A percentile compares a stretch with the other conserved stretches of the same genome.
These are phyloP conservation scores for Mycena haematopus DNA, from an alignment of 768 basidiomycete species.

Conservation along the genomic window DNA sequence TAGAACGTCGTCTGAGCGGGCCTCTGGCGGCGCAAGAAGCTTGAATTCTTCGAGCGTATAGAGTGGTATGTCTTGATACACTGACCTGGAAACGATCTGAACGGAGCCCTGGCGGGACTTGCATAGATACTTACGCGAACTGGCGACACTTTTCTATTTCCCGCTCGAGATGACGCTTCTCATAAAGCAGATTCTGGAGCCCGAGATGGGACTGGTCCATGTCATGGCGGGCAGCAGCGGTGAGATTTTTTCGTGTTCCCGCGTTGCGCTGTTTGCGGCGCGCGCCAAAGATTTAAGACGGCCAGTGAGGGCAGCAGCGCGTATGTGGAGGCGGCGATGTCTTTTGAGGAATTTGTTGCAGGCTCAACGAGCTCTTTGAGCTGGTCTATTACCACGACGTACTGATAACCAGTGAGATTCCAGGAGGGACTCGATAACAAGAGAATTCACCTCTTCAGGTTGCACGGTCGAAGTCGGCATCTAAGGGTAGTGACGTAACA, in stretches of 20 bases:
- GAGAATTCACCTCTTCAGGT: conserved; percentile 27
- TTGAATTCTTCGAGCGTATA: conserved; percentile 74
- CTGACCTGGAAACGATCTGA: conserved; percentile 59
- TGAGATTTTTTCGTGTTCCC: conserved; percentile 70
- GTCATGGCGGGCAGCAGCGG: conserved; percentile 79
- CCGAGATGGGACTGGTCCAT: conserved; percentile 92
- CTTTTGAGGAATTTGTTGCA: conserved; percentile 44
- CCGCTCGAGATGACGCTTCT: conserved; percentile 87
- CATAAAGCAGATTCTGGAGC: conserved; percentile 87
- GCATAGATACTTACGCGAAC: conserved; percentile 70
- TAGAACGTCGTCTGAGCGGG: conserved; percentile 64
- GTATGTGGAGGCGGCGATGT: conserved; percentile 62
- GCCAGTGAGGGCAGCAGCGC: conserved; percentile 77
- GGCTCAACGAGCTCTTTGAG: conserved; percentile 69
- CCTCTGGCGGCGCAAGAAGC: conserved; percentile 70
- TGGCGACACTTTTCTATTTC: conserved; percentile 94
- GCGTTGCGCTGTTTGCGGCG: conserved; percentile 71
- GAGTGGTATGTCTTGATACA: conserved; percentile 87
- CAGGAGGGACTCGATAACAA: too few relatives aligned
- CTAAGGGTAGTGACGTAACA: too few relatives aligned
- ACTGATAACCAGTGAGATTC: not conserved
- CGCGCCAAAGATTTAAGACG: conserved; percentile 83
- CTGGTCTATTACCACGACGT: conserved; percentile 62
- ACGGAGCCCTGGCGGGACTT: not conserved
- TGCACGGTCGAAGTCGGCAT: conserved; percentile 1